Evolutionary conservation across 192 early-diverging fungal genomes (phyloP).

Genomic region (Coemansia aciculifera): DNA sequence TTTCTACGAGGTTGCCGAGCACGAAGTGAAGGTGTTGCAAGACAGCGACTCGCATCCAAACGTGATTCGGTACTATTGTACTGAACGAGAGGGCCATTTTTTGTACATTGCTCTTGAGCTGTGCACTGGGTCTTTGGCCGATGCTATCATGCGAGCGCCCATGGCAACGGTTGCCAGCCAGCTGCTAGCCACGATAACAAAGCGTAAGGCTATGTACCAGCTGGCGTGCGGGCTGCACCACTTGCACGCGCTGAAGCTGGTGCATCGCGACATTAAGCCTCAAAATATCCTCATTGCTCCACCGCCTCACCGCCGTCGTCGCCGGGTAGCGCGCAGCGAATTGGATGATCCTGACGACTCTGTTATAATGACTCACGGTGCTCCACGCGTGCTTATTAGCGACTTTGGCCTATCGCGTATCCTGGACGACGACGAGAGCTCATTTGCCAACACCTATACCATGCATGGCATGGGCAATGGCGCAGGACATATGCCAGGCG

Average conservation of each 20-base stretch:
- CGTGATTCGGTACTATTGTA: conserved; percentile 92
- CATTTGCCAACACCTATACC: conserved; percentile 88
- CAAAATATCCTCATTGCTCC: conserved; percentile 89
- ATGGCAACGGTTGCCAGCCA: conserved; percentile 39
- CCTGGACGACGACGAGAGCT: conserved; percentile 89
- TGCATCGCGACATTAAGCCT: conserved; percentile 97
- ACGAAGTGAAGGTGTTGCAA: conserved; percentile 89
- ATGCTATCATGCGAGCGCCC: conserved; percentile 70
- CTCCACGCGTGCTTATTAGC: conserved; percentile 81
- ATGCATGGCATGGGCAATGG: conserved; percentile 50
- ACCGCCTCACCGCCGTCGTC: conserved; percentile 54
- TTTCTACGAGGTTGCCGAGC: conserved; percentile 94
- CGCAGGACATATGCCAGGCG: conserved; percentile 15
- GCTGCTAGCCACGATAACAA: conserved; percentile 55
- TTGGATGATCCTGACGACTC: conserved; percentile 18
- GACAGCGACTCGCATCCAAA: conserved; percentile 96
- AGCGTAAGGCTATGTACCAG: conserved; percentile 73
- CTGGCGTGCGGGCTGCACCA: conserved; percentile 85
- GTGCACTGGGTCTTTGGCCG: conserved; percentile 86
- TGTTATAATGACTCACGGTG: conserved; percentile 32
- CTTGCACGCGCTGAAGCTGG: conserved; percentile 91
- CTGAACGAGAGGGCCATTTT: conserved; percentile 85
- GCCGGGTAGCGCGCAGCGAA: neutral
- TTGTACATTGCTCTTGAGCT: conserved; percentile 97
- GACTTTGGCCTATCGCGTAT: conserved; percentile 98